Evolutionary conservation across 2,329 filamentous ascomycete genomes (phyloP).

Genomic region (Orbilia javanica): DNA sequence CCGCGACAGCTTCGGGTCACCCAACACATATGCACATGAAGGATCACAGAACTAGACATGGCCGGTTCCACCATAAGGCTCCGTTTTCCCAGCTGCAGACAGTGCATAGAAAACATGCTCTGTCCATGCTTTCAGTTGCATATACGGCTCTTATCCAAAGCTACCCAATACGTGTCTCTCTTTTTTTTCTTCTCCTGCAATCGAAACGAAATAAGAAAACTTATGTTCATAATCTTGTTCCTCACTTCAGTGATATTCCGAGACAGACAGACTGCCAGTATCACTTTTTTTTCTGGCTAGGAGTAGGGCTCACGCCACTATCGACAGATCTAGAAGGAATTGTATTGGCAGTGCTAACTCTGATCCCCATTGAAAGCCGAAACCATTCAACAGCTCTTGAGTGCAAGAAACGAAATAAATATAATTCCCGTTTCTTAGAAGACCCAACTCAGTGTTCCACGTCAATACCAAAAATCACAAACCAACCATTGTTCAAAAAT

Average conservation of each 20-base stretch:
- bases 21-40: background rate
- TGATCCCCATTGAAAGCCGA: background rate
- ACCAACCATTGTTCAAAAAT: background rate
- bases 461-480: background rate
- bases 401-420: background rate
- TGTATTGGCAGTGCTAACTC: background rate
- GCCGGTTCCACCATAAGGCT: background rate
- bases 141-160: background rate
- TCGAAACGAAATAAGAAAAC: background rate
- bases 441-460: background rate
- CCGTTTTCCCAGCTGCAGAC: background rate
- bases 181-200: background rate
- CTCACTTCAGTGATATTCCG: background rate
- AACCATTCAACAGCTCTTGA: background rate
- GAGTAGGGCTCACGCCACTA: slow-evolving; percentile 12
- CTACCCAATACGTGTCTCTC: background rate
- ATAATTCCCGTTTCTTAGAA: slow-evolving; percentile 2
- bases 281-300: background rate
- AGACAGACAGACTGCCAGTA: background rate
- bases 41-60: background rate
- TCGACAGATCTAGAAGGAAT: background rate
- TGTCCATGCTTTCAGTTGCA: background rate
- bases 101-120: background rate
- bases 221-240: background rate
- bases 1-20: background rate